Conservation (phyloP, 108 stramenopile genomes). For the Licmophora abbreviata region DNA sequence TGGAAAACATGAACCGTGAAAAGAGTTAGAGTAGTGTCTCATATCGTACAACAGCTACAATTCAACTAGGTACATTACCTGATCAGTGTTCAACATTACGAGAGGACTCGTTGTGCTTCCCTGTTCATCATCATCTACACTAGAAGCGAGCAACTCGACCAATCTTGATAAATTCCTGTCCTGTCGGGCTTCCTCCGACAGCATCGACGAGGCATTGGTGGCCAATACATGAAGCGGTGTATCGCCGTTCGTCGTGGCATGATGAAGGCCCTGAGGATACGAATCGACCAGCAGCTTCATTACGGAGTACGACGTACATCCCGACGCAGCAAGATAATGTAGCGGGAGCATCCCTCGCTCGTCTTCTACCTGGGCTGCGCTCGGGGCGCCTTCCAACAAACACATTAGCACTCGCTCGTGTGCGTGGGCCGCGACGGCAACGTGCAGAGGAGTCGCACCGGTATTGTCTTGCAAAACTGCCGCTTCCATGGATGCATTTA, state of each 20-base stretch:
- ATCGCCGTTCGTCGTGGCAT: conserved; percentile 34
- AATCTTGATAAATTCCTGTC: conserved; percentile 21
- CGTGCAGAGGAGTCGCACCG: conserved; percentile 40
- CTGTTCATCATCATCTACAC: too few relatives aligned
- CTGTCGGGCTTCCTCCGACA: neutral
- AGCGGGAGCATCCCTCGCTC: conserved; percentile 40
- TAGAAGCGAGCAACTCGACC: too few relatives aligned
- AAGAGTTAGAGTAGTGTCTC: too few relatives aligned
- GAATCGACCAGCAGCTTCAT: conserved; percentile 27
- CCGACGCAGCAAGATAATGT: conserved; percentile 41
- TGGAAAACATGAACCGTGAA: too few relatives aligned
- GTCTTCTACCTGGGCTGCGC: conserved; percentile 27
- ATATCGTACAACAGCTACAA: too few relatives aligned
- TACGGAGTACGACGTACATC: conserved; percentile 6
- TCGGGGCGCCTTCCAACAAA: conserved; percentile 26
- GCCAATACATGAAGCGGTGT: conserved; percentile 56
- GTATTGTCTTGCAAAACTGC: conserved; percentile 14
- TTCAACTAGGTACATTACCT: too few relatives aligned
- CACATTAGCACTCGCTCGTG: conserved; percentile 33
- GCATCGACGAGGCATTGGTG: conserved; percentile 10
- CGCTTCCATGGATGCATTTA: conserved; percentile 9
- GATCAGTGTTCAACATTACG: too few relatives aligned
- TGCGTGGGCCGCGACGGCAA: conserved; percentile 33
- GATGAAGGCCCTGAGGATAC: conserved; percentile 22
- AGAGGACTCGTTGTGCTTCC: too few relatives aligned